Conservation (phyloP, 2,329 filamentous ascomycete genomes). For the Fusarium tanahbumbuense region DNA sequence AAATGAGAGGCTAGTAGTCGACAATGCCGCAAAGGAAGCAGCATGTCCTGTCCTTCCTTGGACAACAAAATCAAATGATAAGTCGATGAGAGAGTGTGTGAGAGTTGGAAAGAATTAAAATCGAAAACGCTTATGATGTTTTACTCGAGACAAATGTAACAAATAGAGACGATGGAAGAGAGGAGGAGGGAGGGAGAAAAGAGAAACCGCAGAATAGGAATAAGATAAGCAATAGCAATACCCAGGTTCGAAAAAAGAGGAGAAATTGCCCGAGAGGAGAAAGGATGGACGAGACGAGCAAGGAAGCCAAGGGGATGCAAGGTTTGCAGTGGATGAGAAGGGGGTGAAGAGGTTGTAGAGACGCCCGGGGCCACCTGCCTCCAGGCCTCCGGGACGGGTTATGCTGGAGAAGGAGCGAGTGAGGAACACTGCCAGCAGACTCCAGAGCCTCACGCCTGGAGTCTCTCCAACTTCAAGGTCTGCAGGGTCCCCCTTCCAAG, state of each 20-base stretch:
- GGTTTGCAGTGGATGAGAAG: conserved; percentile 26
- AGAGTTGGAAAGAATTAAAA: conserved; percentile 22
- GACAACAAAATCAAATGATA: conserved; percentile 31
- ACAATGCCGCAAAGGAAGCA: conserved; percentile 45
- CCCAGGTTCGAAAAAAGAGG: conserved; percentile 29
- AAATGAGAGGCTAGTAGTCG: conserved; percentile 43
- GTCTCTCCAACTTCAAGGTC: conserved; percentile 13
- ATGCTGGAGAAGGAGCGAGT: not conserved
- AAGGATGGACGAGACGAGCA: conserved; percentile 35
- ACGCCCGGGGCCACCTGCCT: conserved; percentile 17
- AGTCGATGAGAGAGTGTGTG: conserved; percentile 19
- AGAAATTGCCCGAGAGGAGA: conserved; percentile 35
- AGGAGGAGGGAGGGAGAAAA: conserved; percentile 17
- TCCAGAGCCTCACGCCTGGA: conserved; percentile 30
- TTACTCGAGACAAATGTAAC: conserved; percentile 24
- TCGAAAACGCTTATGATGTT: conserved; percentile 36
- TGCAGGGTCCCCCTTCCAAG: conserved; percentile 7
- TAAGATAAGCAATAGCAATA: conserved; percentile 33
- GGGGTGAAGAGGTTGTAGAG: conserved; percentile 28
- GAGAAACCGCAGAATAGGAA: conserved; percentile 20
- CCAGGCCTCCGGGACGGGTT: not conserved
- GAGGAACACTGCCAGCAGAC: not conserved
- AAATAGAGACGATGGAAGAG: conserved; percentile 35
- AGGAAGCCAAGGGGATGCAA: conserved; percentile 34
- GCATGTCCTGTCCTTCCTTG: conserved; percentile 44